phyloP scores from a whole-genome alignment of 2,329 filamentous ascomycete species.

The Phoma sp. region DNA sequence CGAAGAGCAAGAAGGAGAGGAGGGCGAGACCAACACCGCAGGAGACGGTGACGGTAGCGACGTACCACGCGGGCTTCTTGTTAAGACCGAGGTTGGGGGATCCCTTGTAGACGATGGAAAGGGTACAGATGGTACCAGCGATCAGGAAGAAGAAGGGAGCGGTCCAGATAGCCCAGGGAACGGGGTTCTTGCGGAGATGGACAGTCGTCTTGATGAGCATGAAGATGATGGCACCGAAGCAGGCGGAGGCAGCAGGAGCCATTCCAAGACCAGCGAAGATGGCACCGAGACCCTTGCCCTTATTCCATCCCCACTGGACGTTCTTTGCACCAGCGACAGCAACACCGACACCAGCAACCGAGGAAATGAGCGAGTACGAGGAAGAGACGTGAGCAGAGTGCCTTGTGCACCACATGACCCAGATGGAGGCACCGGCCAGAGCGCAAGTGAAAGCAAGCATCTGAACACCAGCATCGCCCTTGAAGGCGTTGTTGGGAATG shows the following conservation, averaged over 20 bases:
- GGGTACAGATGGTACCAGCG: conserved; percentile 74
- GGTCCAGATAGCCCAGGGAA: conserved; percentile 75
- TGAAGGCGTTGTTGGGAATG: conserved; percentile 56
- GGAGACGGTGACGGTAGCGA: conserved; percentile 71
- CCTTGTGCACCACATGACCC: conserved; percentile 82
- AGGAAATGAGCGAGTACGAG: conserved; percentile 62
- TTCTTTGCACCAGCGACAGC: conserved; percentile 63
- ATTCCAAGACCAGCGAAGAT: conserved; percentile 72
- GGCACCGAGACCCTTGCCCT: conserved; percentile 70
- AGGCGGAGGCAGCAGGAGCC: conserved; percentile 71
- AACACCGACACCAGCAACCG: conserved; percentile 56
- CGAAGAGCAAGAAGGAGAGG: conserved; percentile 73
- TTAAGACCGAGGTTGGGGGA: conserved; percentile 71
- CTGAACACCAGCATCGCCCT: conserved; percentile 56
- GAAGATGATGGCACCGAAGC: conserved; percentile 74
- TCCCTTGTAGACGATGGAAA: conserved; percentile 83
- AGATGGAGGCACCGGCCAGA: conserved; percentile 69
- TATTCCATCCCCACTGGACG: conserved; percentile 66
- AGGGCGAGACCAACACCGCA: conserved; percentile 66
- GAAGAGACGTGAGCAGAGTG: conserved; percentile 72
- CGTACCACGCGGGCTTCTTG: conserved; percentile 72
- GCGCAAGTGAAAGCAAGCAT: conserved; percentile 65
- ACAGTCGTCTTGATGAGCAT: conserved; percentile 76
- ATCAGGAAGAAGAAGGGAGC: conserved; percentile 81
- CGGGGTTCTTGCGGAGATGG: conserved; percentile 73